Evolutionary conservation across 192 early-diverging fungal genomes (phyloP).

Genomic region (Mortierella hygrophila): DNA sequence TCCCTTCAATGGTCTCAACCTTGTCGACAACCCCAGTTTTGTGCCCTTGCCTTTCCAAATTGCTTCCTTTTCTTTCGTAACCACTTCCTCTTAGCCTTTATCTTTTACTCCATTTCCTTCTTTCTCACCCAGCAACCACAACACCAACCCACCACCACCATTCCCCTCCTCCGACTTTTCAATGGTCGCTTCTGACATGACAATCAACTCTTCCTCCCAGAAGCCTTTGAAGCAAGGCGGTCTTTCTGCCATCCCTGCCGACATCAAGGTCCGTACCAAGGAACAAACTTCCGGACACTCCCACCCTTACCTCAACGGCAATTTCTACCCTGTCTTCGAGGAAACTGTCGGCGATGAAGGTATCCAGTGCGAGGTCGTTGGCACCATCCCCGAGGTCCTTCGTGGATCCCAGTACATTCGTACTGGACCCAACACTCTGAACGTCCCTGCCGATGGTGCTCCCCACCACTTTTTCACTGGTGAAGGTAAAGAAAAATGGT

Average conservation of each 20-base stretch:
- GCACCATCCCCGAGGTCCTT: slow-evolving; percentile 32
- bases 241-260: slow-evolving; percentile 17
- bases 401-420: slow-evolving; percentile 39
- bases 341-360: slow-evolving; percentile 47
- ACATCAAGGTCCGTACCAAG: slow-evolving; percentile 18
- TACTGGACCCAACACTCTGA: slow-evolving; percentile 41
- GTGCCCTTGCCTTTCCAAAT: not conserved
- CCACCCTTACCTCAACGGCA: slow-evolving; percentile 43
- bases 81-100: not conserved
- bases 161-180: not conserved
- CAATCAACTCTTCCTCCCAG: not conserved
- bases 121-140: not conserved
- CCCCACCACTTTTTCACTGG: slow-evolving; percentile 39
- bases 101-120: not conserved
- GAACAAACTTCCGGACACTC: slow-evolving; percentile 16
- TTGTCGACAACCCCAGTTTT: not conserved
- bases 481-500: slow-evolving; percentile 23
- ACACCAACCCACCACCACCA: not conserved
- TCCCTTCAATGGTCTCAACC: not conserved
- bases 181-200: not conserved
- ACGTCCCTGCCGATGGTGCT: slow-evolving; percentile 18
- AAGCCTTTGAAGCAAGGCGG: not conserved
- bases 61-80: not conserved
- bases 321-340: slow-evolving; percentile 53
- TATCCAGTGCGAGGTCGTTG: slow-evolving; percentile 45